A percentile compares a stretch with the other conserved stretches of the same genome.
phyloP scores from a whole-genome alignment of 2,329 filamentous ascomycete genomes.

The Tolypocladium nubicola region DNA sequence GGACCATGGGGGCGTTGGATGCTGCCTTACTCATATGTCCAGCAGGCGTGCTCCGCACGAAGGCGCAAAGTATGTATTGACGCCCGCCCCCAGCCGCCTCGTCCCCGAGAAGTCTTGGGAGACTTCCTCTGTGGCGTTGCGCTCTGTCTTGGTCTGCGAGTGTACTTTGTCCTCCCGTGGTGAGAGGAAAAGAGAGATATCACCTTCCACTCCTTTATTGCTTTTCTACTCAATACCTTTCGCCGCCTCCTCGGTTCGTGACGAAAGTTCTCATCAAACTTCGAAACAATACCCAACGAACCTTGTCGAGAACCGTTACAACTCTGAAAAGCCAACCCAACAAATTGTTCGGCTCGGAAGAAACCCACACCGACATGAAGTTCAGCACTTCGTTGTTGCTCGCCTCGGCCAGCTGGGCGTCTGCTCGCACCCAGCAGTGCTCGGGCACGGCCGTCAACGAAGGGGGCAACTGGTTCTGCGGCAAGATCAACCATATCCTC shows the following conservation, averaged over 20 bases:
- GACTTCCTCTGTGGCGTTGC: not conserved
- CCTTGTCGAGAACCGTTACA: not conserved
- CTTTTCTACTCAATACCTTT: not conserved
- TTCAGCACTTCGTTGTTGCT: conserved; percentile 14
- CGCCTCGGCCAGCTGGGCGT: conserved; percentile 16
- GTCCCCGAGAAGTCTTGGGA: not conserved
- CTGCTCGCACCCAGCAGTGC: conserved; percentile 24
- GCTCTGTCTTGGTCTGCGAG: not conserved
- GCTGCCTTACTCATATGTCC: no score
- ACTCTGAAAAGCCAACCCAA: not conserved
- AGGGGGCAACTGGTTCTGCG: conserved; percentile 56
- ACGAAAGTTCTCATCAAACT: not conserved
- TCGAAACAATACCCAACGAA: not conserved
- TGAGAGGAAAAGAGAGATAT: not conserved
- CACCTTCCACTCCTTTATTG: not conserved
- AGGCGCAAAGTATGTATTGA: not conserved
- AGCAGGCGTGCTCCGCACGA: not conserved
- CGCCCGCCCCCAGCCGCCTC: not conserved
- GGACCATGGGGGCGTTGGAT: not conserved
- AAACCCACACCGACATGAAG: conserved; percentile 16
- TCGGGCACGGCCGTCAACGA: conserved; percentile 22
- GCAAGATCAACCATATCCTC: conserved; percentile 53
- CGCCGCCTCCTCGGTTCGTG: not conserved
- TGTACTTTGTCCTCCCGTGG: not conserved
- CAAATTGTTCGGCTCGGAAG: not conserved